These are phyloP conservation scores for Boletus patriciae DNA, from an alignment of 768 basidiomycete genomes.

Conservation along the genomic window DNA sequence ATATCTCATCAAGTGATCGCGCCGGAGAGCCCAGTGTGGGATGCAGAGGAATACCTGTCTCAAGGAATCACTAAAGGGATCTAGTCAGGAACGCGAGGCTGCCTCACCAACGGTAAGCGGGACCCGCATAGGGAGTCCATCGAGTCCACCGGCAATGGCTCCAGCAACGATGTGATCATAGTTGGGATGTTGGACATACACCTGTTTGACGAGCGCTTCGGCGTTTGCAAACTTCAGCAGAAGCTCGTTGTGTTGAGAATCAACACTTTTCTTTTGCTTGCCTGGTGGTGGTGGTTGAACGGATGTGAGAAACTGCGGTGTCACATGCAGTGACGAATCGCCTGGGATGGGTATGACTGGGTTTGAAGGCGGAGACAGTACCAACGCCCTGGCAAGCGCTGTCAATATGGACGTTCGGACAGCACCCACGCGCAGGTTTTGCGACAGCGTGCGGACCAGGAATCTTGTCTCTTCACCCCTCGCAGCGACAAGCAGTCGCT, in stretches of 20 bases:
- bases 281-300: constrained; percentile 16
- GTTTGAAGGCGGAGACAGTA: constrained; percentile 49
- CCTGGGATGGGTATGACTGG: constrained; percentile 17
- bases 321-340: constrained; percentile 32
- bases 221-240: constrained; percentile 50
- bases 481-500: constrained; percentile 80
- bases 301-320: constrained; percentile 19
- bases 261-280: constrained; percentile 33
- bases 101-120: constrained; percentile 67
- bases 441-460: constrained; percentile 69
- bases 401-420: constrained; percentile 80
- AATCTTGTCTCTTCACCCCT: constrained; percentile 87
- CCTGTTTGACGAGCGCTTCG: constrained; percentile 64
- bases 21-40: constrained; percentile 87
- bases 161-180: constrained; percentile 68
- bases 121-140: constrained; percentile 57
- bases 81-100: constrained; percentile 1
- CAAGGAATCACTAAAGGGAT: constrained; percentile 10
- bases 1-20: constrained; percentile 83
- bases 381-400: constrained; percentile 77
- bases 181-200: constrained; percentile 78
- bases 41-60: constrained; percentile 72
- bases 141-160: constrained; percentile 59
- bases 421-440: constrained; percentile 84
- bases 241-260: constrained; percentile 38